Percentiles rank a stretch among this genome's conserved stretches.
Evolutionary conservation across 306 rosid genomes (phyloP).

Genomic region (Comarum palustre): DNA sequence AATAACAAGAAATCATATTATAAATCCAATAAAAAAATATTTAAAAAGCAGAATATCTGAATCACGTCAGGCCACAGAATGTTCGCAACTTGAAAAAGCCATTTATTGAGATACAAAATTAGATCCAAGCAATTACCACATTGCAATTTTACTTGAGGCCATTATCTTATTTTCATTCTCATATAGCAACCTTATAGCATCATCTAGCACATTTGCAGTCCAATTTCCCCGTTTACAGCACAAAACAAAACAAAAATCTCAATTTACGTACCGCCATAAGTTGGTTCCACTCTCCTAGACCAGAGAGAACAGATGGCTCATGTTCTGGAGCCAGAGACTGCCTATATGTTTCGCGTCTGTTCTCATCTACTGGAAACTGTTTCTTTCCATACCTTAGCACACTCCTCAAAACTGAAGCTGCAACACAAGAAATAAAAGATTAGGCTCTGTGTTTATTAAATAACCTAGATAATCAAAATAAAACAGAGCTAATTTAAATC

Average conservation of each 20-base stretch:
- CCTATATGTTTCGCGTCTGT: slow-evolving; percentile 73
- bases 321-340: slow-evolving; percentile 36
- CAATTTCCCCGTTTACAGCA: slow-evolving; percentile 12
- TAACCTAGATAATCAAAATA: slow-evolving; percentile 9
- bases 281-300: slow-evolving; percentile 62
- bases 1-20: not conserved
- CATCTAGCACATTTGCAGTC: not conserved
- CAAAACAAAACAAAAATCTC: not conserved
- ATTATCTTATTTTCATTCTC: not conserved
- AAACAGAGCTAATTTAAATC: slow-evolving; percentile 5
- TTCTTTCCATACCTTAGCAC: slow-evolving; percentile 74
- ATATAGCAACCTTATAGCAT: not conserved
- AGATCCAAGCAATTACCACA: not conserved
- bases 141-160: not conserved
- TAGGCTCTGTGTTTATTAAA: not conserved
- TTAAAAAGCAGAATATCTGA: not conserved
- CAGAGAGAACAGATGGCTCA: slow-evolving; percentile 38
- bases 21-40: not conserved
- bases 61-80: not conserved
- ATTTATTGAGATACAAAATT: not conserved
- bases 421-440: slow-evolving; percentile 18
- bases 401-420: slow-evolving; percentile 86
- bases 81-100: not conserved
- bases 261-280: slow-evolving; percentile 54
- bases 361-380: slow-evolving; percentile 69